Conservation (phyloP, 2,329 filamentous ascomycete species). For the Domatiomyces globalis region DNA sequence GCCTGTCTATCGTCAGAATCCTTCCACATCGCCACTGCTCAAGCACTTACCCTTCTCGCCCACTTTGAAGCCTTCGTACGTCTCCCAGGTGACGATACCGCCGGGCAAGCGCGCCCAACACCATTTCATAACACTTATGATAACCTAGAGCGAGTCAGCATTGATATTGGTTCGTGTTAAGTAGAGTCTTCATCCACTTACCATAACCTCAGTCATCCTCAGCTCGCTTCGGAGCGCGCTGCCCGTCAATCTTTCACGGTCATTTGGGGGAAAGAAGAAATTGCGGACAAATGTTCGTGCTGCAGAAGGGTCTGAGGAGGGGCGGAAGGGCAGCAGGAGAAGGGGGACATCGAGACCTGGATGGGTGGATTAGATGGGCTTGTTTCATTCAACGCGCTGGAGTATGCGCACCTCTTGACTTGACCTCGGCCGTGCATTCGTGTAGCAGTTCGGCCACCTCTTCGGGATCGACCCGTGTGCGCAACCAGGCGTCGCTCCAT, state of each 20-base stretch:
- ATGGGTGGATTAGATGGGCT: neutral
- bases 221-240: conserved; percentile 69
- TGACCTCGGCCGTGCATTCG: conserved; percentile 79
- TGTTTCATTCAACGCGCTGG: conserved; percentile 1
- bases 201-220: conserved; percentile 85
- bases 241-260: conserved; percentile 48
- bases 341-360: conserved; percentile 81
- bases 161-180: neutral
- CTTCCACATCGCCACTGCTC: conserved; percentile 2
- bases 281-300: conserved; percentile 85
- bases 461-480: conserved; percentile 68
- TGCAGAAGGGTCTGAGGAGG: conserved; percentile 78
- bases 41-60: conserved; percentile 65
- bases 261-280: conserved; percentile 62
- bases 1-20: conserved; percentile 41
- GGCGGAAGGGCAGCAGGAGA: conserved; percentile 83
- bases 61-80: conserved; percentile 88
- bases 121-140: conserved; percentile 93
- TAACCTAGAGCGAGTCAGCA: conserved; percentile 44
- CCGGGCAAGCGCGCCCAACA: conserved; percentile 88
- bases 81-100: conserved; percentile 91
- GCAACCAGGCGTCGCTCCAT: conserved; percentile 80
- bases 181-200: conserved; percentile 32
- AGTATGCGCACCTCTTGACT: conserved; percentile 66
- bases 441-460: conserved; percentile 80